These are phyloP conservation scores for Chalciporus pseudorubinellus DNA, from an alignment of 768 basidiomycete genomes.

Conservation along the genomic window DNA sequence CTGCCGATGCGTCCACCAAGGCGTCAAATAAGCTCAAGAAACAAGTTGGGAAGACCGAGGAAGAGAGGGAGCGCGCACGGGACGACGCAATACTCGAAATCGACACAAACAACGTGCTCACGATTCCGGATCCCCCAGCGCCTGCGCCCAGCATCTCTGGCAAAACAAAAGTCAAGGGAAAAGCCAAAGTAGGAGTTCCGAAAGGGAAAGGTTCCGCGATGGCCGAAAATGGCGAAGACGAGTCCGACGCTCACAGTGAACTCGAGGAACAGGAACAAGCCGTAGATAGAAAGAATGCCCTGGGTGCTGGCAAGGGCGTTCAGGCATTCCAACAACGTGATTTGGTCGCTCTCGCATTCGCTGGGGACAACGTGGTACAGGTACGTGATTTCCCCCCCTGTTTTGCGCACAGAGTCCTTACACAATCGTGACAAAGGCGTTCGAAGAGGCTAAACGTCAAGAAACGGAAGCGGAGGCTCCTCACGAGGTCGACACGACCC, in stretches of 20 bases:
- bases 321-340: constrained; percentile 88
- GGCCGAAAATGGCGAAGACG: constrained; percentile 28
- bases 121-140: constrained; percentile 12
- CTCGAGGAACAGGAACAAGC: constrained; percentile 64
- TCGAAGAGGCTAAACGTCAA: constrained; percentile 76
- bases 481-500: constrained; percentile 79
- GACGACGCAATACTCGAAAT: constrained; percentile 86
- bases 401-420: background rate
- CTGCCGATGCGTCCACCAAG: constrained; percentile 57
- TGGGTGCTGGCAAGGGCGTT: constrained; percentile 35
- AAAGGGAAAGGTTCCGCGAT: constrained; percentile 1
- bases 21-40: constrained; percentile 77
- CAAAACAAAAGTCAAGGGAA: constrained; percentile 17
- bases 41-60: constrained; percentile 50
- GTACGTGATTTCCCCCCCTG: constrained; percentile 39
- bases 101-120: constrained; percentile 31
- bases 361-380: constrained; percentile 93
- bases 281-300: constrained; percentile 46
- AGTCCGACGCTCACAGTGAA: constrained; percentile 62
- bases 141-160: background rate
- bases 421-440: constrained; percentile 61
- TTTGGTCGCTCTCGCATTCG: constrained; percentile 92
- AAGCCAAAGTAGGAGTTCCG: constrained; percentile 3
- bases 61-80: constrained; percentile 54
- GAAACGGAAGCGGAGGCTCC: constrained; percentile 90